These are phyloP conservation scores for Xylaria sp. DNA, from an alignment of 2,329 filamentous ascomycete genomes.

Conservation along the genomic window DNA sequence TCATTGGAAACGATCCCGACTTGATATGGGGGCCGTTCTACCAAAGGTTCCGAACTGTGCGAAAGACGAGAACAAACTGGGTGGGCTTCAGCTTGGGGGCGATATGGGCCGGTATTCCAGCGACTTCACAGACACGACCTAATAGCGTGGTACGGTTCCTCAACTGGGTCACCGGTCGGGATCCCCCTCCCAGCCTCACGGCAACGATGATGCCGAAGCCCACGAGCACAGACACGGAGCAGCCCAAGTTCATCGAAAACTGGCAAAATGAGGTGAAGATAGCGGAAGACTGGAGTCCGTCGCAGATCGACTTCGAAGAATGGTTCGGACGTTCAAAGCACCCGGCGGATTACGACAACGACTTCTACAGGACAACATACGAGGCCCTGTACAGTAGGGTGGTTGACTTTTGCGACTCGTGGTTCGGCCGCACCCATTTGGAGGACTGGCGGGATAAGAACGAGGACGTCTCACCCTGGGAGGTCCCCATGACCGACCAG, in stretches of 20 bases:
- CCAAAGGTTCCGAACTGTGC: conserved; percentile 26
- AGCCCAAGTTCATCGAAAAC: background rate
- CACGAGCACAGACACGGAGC: background rate
- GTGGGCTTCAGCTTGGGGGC: conserved; percentile 19
- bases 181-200: conserved; percentile 28
- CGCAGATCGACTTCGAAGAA: conserved; percentile 42
- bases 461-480: conserved; percentile 40
- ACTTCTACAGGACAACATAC: conserved; percentile 45
- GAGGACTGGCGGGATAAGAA: conserved; percentile 27
- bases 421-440: conserved; percentile 46
- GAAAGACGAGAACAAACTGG: conserved; percentile 17
- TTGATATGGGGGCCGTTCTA: conserved; percentile 40
- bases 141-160: conserved; percentile 8
- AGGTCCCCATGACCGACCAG: conserved; percentile 44
- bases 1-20: conserved; percentile 26
- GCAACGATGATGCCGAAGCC: background rate
- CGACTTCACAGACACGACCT: conserved; percentile 28
- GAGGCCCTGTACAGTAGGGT: conserved; percentile 45
- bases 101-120: conserved; percentile 34
- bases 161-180: conserved; percentile 2
- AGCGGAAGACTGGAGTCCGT: conserved; percentile 36
- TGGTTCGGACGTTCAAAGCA: conserved; percentile 38
- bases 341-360: conserved; percentile 41
- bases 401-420: conserved; percentile 41
- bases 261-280: conserved; percentile 21